These are phyloP conservation scores for Tolypocladium nubicola DNA, from an alignment of 2,329 filamentous ascomycete genomes.

Conservation along the genomic window DNA sequence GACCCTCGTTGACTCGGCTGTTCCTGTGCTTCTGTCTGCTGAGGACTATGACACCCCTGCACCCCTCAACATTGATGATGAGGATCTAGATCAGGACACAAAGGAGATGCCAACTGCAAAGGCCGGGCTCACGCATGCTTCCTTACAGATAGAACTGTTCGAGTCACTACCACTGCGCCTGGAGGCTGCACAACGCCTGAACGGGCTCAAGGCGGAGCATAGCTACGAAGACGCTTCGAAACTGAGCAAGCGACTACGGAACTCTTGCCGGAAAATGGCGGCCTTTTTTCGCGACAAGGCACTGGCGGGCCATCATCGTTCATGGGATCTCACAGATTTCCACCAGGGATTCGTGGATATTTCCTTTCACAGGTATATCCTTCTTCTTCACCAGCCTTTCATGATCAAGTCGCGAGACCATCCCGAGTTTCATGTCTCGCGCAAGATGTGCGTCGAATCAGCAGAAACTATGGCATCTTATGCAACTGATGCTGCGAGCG, in stretches of 20 bases:
- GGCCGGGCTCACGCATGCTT: neutral
- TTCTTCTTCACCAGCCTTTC: neutral
- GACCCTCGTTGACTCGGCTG: neutral
- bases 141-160: neutral
- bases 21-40: neutral
- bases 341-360: neutral
- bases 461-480: neutral
- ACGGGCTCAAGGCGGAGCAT: neutral
- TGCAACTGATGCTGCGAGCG: neutral
- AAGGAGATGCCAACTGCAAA: neutral
- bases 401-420: neutral
- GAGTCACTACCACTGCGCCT: neutral
- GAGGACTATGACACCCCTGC: neutral
- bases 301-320: neutral
- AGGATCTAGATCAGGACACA: neutral
- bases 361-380: neutral
- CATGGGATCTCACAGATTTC: neutral
- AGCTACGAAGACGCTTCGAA: neutral
- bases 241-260: neutral
- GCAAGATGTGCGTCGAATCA: neutral
- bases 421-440: neutral
- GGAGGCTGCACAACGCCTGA: neutral
- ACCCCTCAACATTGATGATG: neutral
- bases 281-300: neutral
- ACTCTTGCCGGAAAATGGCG: neutral